Conservation (phyloP, 768 basidiomycete genomes). For the Tephrocybe sp. region DNA sequence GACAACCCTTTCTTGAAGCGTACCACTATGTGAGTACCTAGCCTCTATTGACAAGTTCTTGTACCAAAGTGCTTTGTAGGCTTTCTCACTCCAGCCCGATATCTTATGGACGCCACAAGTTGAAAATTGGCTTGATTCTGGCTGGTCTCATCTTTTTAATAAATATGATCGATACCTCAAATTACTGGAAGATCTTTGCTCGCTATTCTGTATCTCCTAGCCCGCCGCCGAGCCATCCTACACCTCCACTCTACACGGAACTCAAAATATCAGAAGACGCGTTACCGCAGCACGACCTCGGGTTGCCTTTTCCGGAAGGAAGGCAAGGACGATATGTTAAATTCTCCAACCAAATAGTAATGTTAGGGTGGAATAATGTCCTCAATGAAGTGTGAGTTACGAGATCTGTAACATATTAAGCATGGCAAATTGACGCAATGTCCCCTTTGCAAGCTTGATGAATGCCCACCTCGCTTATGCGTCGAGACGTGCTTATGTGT, state of each 20-base stretch:
- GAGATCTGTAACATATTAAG: neutral
- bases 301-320: slow-evolving; percentile 37
- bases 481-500: slow-evolving; percentile 50
- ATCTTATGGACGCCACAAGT: neutral
- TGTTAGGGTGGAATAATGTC: slow-evolving; percentile 42
- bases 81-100: neutral
- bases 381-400: slow-evolving; percentile 37
- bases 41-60: neutral
- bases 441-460: slow-evolving; percentile 35
- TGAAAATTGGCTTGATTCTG: neutral
- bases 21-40: neutral
- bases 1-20: neutral
- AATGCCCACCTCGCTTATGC: slow-evolving; percentile 46
- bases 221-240: slow-evolving; percentile 1
- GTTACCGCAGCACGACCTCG: slow-evolving; percentile 37
- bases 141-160: neutral
- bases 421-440: neutral
- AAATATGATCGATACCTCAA: neutral
- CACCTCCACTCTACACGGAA: slow-evolving; percentile 28
- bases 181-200: neutral
- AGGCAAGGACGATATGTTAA: slow-evolving; percentile 35
- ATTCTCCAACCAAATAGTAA: slow-evolving; percentile 31
- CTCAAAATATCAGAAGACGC: slow-evolving; percentile 28
- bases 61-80: neutral
- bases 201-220: neutral